Evolutionary conservation across 306 rosid species (phyloP).

Genomic region (Trichosanthes cucumerina): DNA sequence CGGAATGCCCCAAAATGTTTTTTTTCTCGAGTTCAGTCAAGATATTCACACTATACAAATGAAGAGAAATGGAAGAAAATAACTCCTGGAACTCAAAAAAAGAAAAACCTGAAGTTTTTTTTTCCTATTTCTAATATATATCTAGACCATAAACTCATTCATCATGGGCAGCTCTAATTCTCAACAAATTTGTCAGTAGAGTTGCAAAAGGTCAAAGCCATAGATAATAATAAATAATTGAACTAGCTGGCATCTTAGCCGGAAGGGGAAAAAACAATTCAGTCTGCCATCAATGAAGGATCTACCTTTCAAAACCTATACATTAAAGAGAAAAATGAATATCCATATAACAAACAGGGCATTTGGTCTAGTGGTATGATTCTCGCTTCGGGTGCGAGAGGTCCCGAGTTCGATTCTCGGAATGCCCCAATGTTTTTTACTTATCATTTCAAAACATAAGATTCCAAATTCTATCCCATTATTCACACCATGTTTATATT

Average conservation of each 20-base stretch:
- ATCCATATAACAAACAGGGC: background rate
- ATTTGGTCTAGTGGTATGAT: conserved; percentile 12
- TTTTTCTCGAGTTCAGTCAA: too few relatives aligned
- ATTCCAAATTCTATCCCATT: background rate
- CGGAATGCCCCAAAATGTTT: conserved; percentile 7
- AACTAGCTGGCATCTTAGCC: background rate
- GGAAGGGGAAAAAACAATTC: background rate
- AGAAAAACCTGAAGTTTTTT: too few relatives aligned
- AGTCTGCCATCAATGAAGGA: background rate
- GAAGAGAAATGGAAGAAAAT: background rate
- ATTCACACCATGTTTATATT: background rate
- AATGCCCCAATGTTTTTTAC: background rate
- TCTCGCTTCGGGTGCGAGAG: conserved; percentile 12
- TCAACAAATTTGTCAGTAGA: background rate
- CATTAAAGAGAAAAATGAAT: background rate
- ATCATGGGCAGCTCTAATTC: background rate
- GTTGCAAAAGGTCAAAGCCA: background rate
- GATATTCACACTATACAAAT: too few relatives aligned
- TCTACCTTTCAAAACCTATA: background rate
- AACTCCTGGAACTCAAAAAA: background rate
- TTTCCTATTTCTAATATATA: background rate
- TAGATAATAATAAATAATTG: background rate
- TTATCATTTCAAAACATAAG: background rate
- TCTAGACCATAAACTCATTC: background rate
- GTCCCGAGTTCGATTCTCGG: conserved; percentile 6